Evolutionary conservation across 352 stramenopile genomes (phyloP), one percentile per base, ranked within the genome.

Genomic region (Thraustochytrium striatum): DNA sequence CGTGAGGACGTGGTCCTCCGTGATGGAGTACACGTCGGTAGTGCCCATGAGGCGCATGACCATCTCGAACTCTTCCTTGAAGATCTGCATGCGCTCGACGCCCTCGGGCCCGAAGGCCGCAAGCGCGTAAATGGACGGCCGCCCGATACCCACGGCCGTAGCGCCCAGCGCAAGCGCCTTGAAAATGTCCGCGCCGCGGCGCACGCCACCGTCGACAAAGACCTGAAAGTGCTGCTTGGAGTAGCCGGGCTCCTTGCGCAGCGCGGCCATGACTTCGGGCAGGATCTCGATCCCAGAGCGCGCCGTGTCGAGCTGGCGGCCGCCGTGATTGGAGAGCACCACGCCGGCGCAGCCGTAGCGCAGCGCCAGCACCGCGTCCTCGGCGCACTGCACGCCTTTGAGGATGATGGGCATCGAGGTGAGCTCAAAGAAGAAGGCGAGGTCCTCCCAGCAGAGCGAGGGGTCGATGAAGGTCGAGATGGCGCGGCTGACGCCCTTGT

Each of bases 101-200:
- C 91, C 92, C 30, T 85, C 83, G 83, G 98, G 85, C 35, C 95
- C 94, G 62, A 89, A 95, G 69, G 94, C 87, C 3, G 91, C 87
- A 62, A 98, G 87, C 2, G 91, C 90, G 84, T 95, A 98, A 53
- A 98, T 92, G 25, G 98, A 85, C 2, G 95, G 95, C 32, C 94
- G 95, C 1, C 94, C 95, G 65, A 98, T 83, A 38, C 97, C 95
- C 11, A 98, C 95, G 0, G 94, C 94, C 59, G 90, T 92, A 33
- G 95, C 95, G 43, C 93, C 93, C 47, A 97, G 85, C 2, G 93
- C 93, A 21, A 97, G 83, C 33, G 92, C 93, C 86, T 97, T 97
- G 83, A 97, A 95, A 50, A 94, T 91, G 82, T 98, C 95, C 1
- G 93, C 98, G 43, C 94, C 95, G 72, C 94, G 91, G 80, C 93